A percentile compares a stretch with the other conserved stretches of the same genome.
Conservation (phyloP, 2,329 filamentous ascomycete genomes). For the Fusarium bactridioides region DNA sequence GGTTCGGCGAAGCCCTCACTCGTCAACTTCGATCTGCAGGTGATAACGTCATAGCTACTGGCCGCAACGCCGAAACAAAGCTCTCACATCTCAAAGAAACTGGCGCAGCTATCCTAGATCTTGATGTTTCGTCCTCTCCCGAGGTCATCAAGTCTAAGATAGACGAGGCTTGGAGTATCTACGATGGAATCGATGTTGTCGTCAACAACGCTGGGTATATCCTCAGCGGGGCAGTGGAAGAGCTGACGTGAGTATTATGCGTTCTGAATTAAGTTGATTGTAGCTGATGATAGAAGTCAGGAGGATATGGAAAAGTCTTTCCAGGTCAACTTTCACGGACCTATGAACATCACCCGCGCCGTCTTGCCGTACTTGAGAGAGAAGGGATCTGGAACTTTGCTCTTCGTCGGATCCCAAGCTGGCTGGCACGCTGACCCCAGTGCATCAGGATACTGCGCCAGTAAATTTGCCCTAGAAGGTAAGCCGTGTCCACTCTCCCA, state of each 20-base stretch:
- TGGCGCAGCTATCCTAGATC: constrained; percentile 29
- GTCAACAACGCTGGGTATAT: constrained; percentile 51
- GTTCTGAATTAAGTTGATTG: fast-evolving
- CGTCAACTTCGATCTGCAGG: constrained; percentile 48
- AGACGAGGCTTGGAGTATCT: constrained; percentile 23
- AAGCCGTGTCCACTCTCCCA: neutral
- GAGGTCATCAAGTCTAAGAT: constrained; percentile 19
- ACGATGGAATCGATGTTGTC: constrained; percentile 47
- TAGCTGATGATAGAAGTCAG: constrained; percentile 18
- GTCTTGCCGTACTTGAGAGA: constrained; percentile 45
- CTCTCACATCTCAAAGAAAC: constrained; percentile 45
- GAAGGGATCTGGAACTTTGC: constrained; percentile 43
- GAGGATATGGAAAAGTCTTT: constrained; percentile 38
- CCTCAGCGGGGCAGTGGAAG: constrained; percentile 37
- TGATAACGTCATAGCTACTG: constrained; percentile 53
- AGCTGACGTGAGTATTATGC: constrained; percentile 28
- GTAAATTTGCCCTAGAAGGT: constrained; percentile 47
- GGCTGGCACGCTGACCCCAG: constrained; percentile 45
- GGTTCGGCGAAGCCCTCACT: constrained; percentile 51
- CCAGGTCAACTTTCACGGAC: constrained; percentile 50
- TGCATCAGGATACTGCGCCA: constrained; percentile 44
- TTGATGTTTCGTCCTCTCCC: constrained; percentile 21
- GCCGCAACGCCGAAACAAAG: constrained; percentile 46
- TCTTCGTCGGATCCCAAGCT: constrained; percentile 48
- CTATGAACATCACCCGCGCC: constrained; percentile 48